These are phyloP conservation scores for Dissophora ornata DNA, from an alignment of 192 early-diverging fungal species.

Conservation along the genomic window DNA sequence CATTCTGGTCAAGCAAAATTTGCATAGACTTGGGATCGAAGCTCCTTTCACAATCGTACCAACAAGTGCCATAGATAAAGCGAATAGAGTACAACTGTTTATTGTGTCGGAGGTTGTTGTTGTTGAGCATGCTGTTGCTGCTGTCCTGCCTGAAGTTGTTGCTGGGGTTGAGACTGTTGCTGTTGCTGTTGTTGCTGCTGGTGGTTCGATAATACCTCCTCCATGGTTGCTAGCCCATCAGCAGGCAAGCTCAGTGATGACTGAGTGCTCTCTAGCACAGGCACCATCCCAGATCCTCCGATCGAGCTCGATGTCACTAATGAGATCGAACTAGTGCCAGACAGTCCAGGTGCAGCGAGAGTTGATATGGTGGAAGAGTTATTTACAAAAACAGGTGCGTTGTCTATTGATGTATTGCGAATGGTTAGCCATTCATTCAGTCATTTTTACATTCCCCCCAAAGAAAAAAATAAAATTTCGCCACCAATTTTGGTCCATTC, in stretches of 20 bases:
- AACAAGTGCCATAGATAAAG: too few species aligned
- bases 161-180: conserved; percentile 3
- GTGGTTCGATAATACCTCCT: conserved; percentile 17
- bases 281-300: conserved; percentile 9
- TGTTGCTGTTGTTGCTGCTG: conserved; percentile 16
- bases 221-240: conserved; percentile 22
- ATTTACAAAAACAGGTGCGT: conserved; percentile 27
- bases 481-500: conserved; percentile 6
- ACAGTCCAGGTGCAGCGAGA: not conserved
- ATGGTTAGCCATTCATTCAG: too few species aligned
- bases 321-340: not conserved
- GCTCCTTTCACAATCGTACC: too few species aligned
- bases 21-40: too few species aligned
- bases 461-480: too few species aligned
- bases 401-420: conserved; percentile 16
- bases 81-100: too few species aligned
- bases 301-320: not conserved
- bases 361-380: conserved; percentile 12
- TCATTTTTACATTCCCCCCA: too few species aligned
- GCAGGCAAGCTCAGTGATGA: conserved; percentile 20
- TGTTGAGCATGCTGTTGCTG: too few species aligned
- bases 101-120: too few species aligned
- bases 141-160: too few species aligned
- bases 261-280: conserved; percentile 6
- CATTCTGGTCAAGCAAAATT: too few species aligned